These are phyloP conservation scores for Colletotrichum scovillei DNA, from an alignment of 2,329 filamentous ascomycete genomes.

Conservation along the genomic window DNA sequence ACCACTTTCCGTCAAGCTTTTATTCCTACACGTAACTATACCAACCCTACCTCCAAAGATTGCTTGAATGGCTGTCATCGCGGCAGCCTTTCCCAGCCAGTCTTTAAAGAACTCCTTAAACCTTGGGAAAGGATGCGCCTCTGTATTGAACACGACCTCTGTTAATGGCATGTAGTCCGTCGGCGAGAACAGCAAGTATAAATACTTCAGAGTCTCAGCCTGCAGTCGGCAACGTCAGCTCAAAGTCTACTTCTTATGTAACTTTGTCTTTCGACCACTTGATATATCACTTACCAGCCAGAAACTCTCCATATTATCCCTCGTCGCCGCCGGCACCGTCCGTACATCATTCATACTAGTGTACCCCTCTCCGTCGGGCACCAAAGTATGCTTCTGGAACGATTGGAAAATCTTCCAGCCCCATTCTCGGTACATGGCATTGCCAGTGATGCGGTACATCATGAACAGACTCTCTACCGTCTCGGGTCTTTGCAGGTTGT, in stretches of 20 bases:
- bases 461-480: conserved; percentile 81
- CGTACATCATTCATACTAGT: conserved; percentile 72
- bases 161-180: conserved; percentile 82
- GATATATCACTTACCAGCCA: conserved; percentile 61
- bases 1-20: too few species aligned
- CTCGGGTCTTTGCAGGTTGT: conserved; percentile 81
- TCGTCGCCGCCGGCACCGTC: conserved; percentile 59
- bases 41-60: too few species aligned
- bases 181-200: conserved; percentile 89
- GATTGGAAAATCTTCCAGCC: conserved; percentile 83
- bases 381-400: conserved; percentile 74
- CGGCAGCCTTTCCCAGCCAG: conserved; percentile 81
- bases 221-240: neutral
- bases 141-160: conserved; percentile 92
- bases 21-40: too few species aligned
- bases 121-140: conserved; percentile 89
- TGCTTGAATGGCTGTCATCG: conserved; percentile 51
- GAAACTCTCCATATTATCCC: conserved; percentile 83
- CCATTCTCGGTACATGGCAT: conserved; percentile 77
- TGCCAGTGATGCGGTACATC: conserved; percentile 82
- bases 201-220: conserved; percentile 96
- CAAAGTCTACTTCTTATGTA: neutral
- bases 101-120: conserved; percentile 82
- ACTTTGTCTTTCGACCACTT: too few species aligned
- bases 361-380: conserved; percentile 65